phyloP scores from a whole-genome alignment of 129 eudicot species.

The Flaveria linearis region DNA sequence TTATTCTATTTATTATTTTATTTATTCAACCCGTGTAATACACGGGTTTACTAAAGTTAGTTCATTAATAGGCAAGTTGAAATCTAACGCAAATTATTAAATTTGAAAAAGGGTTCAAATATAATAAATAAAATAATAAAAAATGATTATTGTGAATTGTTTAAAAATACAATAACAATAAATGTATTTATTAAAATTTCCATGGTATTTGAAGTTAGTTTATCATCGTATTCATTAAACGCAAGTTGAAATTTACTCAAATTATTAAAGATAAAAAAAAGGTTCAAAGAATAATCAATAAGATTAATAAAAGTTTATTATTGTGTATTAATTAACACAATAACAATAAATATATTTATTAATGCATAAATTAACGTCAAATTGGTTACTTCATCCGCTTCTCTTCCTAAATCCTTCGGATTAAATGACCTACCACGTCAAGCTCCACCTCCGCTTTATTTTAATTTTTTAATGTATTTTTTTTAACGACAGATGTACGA shows the following conservation, averaged over 20 bases:
- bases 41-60: no score
- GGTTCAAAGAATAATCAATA: no score
- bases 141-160: background rate
- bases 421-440: slow-evolving; percentile 29
- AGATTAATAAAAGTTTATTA: no score
- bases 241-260: no score
- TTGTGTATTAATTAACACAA: no score
- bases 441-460: background rate
- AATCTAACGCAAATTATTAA: background rate
- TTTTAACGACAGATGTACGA: no score
- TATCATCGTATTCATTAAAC: no score
- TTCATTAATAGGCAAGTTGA: slow-evolving; percentile 1
- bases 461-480: background rate
- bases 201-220: no score
- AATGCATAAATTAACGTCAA: slow-evolving; percentile 2
- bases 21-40: no score
- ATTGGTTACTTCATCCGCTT: slow-evolving; percentile 27
- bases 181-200: background rate
- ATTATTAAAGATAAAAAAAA: no score
- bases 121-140: background rate
- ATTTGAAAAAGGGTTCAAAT: background rate
- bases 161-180: background rate
- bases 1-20: no score
- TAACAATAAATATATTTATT: background rate
- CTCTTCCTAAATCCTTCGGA: slow-evolving; percentile 23